Conservation (phyloP, 108 stramenopile species). For the Discostella stelligeroides region DNA sequence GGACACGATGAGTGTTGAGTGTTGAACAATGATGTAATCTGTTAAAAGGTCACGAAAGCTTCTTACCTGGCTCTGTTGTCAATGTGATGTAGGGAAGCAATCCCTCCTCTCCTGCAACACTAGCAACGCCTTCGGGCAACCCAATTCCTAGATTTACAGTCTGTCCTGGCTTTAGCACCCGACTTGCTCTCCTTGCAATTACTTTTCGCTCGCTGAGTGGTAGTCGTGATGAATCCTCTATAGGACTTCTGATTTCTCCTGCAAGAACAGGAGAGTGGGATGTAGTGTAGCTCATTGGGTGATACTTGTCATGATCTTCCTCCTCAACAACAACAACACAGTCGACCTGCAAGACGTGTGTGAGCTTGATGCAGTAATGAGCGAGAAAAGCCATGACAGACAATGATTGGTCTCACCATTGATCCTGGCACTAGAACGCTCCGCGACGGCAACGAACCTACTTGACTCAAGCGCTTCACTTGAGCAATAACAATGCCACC, state of each 20-base stretch:
- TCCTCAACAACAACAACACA: constrained; percentile 55
- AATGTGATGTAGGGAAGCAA: constrained; percentile 67
- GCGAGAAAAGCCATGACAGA: no score
- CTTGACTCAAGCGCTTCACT: constrained; percentile 69
- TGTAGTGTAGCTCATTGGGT: constrained; percentile 70
- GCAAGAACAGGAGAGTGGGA: constrained; percentile 57
- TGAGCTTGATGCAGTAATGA: no score
- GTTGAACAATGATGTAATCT: no score
- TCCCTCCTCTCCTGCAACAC: constrained; percentile 79
- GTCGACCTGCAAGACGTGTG: no score
- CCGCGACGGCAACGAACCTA: constrained; percentile 59
- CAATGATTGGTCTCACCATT: constrained; percentile 31
- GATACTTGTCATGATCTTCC: constrained; percentile 62
- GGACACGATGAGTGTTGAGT: no score
- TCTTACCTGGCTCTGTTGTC: constrained; percentile 76
- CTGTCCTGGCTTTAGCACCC: constrained; percentile 58
- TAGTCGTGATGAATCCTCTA: constrained; percentile 52
- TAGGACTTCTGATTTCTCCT: constrained; percentile 61
- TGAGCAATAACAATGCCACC: constrained; percentile 84
- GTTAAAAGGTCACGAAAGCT: no score
- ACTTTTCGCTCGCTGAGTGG: constrained; percentile 65
- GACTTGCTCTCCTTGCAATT: constrained; percentile 74
- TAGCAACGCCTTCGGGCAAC: constrained; percentile 78
- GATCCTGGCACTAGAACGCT: constrained; percentile 72
- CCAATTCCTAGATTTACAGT: constrained; percentile 85